Conservation (phyloP, 192 early-diverging fungal species). For the Entomortierella lignicola region DNA sequence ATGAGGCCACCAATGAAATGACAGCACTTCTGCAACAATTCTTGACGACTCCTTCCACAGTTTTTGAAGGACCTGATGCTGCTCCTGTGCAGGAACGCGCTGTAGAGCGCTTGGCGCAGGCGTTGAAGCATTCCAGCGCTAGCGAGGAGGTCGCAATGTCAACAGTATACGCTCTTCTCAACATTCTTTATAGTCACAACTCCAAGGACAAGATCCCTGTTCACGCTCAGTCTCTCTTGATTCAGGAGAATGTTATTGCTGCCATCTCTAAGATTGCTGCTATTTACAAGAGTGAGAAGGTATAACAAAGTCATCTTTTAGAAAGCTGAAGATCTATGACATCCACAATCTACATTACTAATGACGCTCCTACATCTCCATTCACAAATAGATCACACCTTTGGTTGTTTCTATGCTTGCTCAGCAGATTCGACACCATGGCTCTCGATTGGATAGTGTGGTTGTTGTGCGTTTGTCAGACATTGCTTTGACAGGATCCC, state of each 20-base stretch:
- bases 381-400: constrained; percentile 60
- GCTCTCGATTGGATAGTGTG: constrained; percentile 57
- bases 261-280: constrained; percentile 64
- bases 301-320: constrained; percentile 14
- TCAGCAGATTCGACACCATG: constrained; percentile 66
- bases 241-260: constrained; percentile 61
- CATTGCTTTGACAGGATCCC: constrained; percentile 69
- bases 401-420: constrained; percentile 73
- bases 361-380: too few species aligned
- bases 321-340: too few species aligned
- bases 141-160: constrained; percentile 29
- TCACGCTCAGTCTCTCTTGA: constrained; percentile 20
- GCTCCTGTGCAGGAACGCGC: constrained; percentile 55
- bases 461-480: constrained; percentile 66
- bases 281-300: constrained; percentile 64
- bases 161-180: constrained; percentile 22
- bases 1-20: constrained; percentile 45
- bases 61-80: constrained; percentile 59
- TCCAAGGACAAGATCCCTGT: constrained; percentile 13
- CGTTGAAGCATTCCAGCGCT: constrained; percentile 49
- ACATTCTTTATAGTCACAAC: constrained; percentile 28
- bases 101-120: constrained; percentile 62
- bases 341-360: too few species aligned
- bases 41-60: constrained; percentile 61
- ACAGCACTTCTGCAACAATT: constrained; percentile 58